These are phyloP conservation scores for Nemophila menziesii DNA, from an alignment of 257 asterid species.

Conservation along the genomic window DNA sequence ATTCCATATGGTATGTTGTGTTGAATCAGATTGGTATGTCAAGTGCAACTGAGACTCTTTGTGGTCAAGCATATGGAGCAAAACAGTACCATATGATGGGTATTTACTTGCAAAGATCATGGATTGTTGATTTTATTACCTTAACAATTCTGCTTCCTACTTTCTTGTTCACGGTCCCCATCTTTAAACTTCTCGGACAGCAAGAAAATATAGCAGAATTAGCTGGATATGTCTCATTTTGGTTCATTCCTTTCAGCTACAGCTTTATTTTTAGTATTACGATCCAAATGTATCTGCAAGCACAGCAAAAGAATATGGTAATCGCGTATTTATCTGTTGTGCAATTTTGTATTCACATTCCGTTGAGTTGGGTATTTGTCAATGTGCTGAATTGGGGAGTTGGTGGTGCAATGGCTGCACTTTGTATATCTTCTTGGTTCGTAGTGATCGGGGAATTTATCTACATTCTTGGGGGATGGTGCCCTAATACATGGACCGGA, in stretches of 20 bases:
- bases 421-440: conserved; percentile 52
- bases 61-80: conserved; percentile 94
- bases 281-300: conserved; percentile 82
- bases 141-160: conserved; percentile 51
- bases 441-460: conserved; percentile 52
- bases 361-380: conserved; percentile 64
- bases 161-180: conserved; percentile 45
- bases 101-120: conserved; percentile 79
- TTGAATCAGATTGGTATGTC: conserved; percentile 79
- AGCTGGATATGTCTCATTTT: conserved; percentile 56
- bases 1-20: not conserved
- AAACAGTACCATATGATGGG: conserved; percentile 92
- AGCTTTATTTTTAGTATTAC: conserved; percentile 43
- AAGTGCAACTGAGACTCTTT: conserved; percentile 90
- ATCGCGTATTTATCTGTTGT: conserved; percentile 49
- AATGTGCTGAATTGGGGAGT: conserved; percentile 39
- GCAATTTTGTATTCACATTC: conserved; percentile 52
- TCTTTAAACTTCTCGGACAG: conserved; percentile 66
- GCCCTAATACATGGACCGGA: conserved; percentile 72
- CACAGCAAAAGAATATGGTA: conserved; percentile 73
- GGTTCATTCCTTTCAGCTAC: conserved; percentile 53
- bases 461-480: conserved; percentile 83
- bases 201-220: conserved; percentile 30
- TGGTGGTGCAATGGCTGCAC: conserved; percentile 68
- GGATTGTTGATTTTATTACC: conserved; percentile 66